Conservation (phyloP, 2,329 filamentous ascomycete genomes). For the Bimuria novae-zelandiae region DNA sequence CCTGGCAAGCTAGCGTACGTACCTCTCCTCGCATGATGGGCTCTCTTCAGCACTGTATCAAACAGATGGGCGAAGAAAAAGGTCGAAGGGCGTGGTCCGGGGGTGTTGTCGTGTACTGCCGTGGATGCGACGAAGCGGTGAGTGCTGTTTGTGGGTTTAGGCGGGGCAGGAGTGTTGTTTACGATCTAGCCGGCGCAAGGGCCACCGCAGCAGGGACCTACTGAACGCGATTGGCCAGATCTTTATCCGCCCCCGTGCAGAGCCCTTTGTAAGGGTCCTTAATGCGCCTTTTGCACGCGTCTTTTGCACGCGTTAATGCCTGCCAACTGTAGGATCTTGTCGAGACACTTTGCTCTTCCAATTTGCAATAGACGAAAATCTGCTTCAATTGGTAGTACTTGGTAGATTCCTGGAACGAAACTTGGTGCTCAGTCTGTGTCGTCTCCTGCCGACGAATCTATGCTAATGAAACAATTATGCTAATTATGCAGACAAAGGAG, state of each 20-base stretch:
- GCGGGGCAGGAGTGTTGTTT: constrained; percentile 11
- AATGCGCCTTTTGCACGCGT: too few species aligned
- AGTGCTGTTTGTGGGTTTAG: constrained; percentile 7
- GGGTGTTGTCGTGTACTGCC: constrained; percentile 10
- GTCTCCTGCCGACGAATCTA: background rate
- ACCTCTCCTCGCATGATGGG: constrained; percentile 49
- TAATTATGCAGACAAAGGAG: background rate
- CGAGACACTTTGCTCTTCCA: too few species aligned
- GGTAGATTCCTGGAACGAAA: too few species aligned
- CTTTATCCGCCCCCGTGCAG: constrained; percentile 2
- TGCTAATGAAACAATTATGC: background rate
- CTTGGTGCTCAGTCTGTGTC: background rate
- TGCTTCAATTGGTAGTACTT: too few species aligned
- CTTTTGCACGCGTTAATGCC: background rate
- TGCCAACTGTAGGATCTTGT: too few species aligned
- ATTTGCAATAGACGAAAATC: too few species aligned
- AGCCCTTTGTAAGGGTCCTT: too few species aligned
- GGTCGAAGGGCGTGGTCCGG: background rate
- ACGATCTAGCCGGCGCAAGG: background rate
- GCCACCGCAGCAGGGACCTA: background rate
- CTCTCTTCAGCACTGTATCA: constrained; percentile 35
- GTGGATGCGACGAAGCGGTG: constrained; percentile 16
- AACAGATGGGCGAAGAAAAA: constrained; percentile 37
- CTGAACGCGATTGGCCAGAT: background rate
- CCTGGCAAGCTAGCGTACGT: constrained; percentile 24